Percentiles rank a stretch among this genome's conserved stretches.
These are phyloP conservation scores for Choiromyces venosus DNA, from an alignment of 495 filamentous ascomycete genomes.

Conservation along the genomic window DNA sequence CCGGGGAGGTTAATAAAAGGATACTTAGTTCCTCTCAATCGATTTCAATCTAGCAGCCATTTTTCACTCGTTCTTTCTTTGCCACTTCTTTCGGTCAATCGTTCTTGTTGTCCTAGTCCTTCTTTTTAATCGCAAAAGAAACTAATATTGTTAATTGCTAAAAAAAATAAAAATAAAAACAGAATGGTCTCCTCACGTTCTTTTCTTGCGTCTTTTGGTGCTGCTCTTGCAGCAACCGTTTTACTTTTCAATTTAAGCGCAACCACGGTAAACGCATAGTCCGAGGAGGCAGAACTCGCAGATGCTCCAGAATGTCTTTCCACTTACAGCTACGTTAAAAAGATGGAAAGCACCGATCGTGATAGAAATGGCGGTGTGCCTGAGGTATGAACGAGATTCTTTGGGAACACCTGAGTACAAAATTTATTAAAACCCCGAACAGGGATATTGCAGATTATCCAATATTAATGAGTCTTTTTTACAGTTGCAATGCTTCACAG, in stretches of 20 bases:
- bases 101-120: background rate
- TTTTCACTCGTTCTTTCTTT: background rate
- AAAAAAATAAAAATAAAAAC: too few species aligned
- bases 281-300: background rate
- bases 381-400: background rate
- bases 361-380: too few species aligned
- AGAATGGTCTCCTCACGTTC: slow-evolving; percentile 10
- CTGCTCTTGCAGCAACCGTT: background rate
- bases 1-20: background rate
- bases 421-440: background rate
- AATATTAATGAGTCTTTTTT: background rate
- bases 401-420: background rate
- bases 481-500: background rate
- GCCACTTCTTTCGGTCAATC: background rate
- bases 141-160: background rate
- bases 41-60: background rate
- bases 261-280: background rate
- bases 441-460: background rate
- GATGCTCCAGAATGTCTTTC: slow-evolving; percentile 11
- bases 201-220: background rate
- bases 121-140: background rate
- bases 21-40: background rate
- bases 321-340: background rate
- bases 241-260: slow-evolving; percentile 6
- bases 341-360: background rate